These are phyloP conservation scores for Silene coronaria DNA, from an alignment of 179 eudicot genomes.

Conservation along the genomic window DNA sequence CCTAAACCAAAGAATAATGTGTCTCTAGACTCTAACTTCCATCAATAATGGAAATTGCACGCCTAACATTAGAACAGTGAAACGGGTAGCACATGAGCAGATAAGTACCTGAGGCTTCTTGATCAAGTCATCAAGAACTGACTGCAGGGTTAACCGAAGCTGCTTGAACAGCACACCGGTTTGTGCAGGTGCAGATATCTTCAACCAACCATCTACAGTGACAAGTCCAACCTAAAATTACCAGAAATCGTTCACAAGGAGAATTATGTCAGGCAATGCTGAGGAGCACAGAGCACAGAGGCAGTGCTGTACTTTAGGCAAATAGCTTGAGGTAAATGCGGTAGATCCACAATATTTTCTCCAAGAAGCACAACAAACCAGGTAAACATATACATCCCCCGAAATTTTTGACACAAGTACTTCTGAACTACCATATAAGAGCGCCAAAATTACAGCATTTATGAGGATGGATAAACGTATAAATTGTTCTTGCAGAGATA, in stretches of 20 bases:
- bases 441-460: background rate
- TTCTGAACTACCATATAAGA: background rate
- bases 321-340: background rate
- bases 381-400: background rate
- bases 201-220: constrained; percentile 80
- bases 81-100: background rate
- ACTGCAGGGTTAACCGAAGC: constrained; percentile 75
- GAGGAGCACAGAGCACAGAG: background rate
- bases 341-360: background rate
- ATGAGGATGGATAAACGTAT: background rate
- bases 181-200: constrained; percentile 91
- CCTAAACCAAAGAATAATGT: background rate
- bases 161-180: constrained; percentile 93
- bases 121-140: constrained; percentile 70
- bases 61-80: background rate
- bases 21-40: background rate
- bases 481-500: constrained; percentile 11
- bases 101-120: constrained; percentile 69
- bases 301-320: background rate
- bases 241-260: background rate
- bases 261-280: background rate
- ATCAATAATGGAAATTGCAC: background rate
- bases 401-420: background rate
- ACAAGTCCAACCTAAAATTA: constrained; percentile 65
- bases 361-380: background rate